Base-by-base conservation (phyloP, 1,139 yeast species). In the Candida mesenterica region DNA sequence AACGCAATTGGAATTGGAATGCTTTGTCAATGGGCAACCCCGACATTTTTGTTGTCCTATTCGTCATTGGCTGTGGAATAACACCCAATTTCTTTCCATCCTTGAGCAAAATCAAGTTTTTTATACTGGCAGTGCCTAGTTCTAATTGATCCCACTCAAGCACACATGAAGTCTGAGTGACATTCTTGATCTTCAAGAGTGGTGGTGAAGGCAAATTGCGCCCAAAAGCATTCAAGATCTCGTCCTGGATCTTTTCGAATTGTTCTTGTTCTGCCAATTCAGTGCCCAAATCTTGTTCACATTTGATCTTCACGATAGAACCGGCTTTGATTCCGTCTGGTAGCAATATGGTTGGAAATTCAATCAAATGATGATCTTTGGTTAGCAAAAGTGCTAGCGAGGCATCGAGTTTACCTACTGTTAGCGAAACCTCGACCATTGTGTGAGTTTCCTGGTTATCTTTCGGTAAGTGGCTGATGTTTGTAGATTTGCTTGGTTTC, bases 401-500 rank as follows among this genome's bases (percentile, higher is more conserved):
- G 15, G 97, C 96, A 59, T 92, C 98, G 35, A 92, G 72, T 64
- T 90, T 90, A 31, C 98, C 98, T 13, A 92, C 97, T 1, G 97
- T 90, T 34, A 92, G 73, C 30, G 95, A 83, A 9, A 90, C 97
- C 61, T 83, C 88, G 33, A 84, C 92, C 89, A 83, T 82, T n/a
- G 15, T 39, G 28, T 18, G 12, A 13, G 22, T 22, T 32, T 15
- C n/a, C n/a, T n/a, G n/a, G n/a, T n/a, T n/a, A n/a, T n/a, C n/a
- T n/a, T n/a, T n/a, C 37, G 36, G 32, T 15, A n/a, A n/a, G n/a
- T n/a, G n/a, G n/a, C n/a, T n/a, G n/a, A n/a, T n/a, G n/a, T n/a
- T n/a, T n/a, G n/a, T n/a, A n/a, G n/a, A n/a, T n/a, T n/a, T n/a
- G n/a, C n/a, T n/a, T n/a, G n/a, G n/a, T n/a, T 20, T 19, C 5